These are phyloP conservation scores for Trichopus zeylanicus DNA, from an alignment of 116 monocot genomes.

Conservation along the genomic window DNA sequence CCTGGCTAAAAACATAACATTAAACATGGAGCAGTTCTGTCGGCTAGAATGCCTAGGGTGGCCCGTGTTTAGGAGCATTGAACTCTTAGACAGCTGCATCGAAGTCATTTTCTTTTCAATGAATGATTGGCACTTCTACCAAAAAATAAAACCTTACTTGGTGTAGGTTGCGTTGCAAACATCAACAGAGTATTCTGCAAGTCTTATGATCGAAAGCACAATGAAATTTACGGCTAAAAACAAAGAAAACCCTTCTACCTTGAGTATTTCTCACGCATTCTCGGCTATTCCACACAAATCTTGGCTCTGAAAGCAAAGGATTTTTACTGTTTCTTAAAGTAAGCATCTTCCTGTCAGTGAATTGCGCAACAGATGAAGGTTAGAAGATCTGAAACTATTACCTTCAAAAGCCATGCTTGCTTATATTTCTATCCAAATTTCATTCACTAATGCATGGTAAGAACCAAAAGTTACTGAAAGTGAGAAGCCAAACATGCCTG, in stretches of 20 bases:
- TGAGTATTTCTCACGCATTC: constrained; percentile 49
- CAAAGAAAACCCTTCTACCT: constrained; percentile 21
- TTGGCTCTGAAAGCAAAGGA: constrained; percentile 37
- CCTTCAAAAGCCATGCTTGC: constrained; percentile 13
- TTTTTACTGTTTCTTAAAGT: constrained; percentile 29
- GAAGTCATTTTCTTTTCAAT: background rate
- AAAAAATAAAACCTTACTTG: background rate
- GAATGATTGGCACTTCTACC: background rate
- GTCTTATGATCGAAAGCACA: too few relatives aligned
- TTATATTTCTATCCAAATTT: background rate
- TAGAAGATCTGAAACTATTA: constrained; percentile 42
- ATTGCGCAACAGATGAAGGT: constrained; percentile 31
- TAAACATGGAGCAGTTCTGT: background rate
- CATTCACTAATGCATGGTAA: background rate
- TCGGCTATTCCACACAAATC: constrained; percentile 42
- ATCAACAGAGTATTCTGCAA: too few relatives aligned
- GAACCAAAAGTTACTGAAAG: background rate
- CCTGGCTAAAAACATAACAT: background rate
- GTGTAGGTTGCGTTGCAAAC: too few relatives aligned
- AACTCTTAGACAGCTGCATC: background rate
- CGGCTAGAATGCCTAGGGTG: background rate
- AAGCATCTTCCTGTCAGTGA: constrained; percentile 40
- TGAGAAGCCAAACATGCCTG: constrained; percentile 13
- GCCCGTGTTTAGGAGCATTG: background rate
- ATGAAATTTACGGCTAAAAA: too few relatives aligned